These are phyloP conservation scores for Pseudomonodictys pantanalensis DNA, from an alignment of 495 filamentous ascomycete genomes.

Conservation along the genomic window DNA sequence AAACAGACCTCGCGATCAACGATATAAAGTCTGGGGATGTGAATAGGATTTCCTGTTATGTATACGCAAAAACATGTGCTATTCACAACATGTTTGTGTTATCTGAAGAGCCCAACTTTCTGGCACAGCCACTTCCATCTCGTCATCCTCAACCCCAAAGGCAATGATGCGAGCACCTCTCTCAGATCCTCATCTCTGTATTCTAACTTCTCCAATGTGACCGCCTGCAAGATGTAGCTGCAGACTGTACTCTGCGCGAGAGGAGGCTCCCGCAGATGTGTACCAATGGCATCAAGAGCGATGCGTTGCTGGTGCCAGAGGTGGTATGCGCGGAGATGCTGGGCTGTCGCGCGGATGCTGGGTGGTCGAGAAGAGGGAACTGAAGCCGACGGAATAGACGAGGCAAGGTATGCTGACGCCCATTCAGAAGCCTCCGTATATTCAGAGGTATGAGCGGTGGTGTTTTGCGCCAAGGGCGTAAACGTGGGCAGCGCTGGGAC, in stretches of 20 bases:
- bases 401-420: constrained; percentile 23
- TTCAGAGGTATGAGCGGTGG: constrained; percentile 14
- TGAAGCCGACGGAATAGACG: constrained; percentile 15
- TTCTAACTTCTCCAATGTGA: constrained; percentile 31
- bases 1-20: too few relatives aligned
- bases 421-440: constrained; percentile 14
- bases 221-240: constrained; percentile 48
- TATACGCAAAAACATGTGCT: too few relatives aligned
- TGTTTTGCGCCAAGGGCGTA: background rate
- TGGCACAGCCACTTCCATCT: constrained; percentile 22
- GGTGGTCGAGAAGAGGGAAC: constrained; percentile 59
- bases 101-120: constrained; percentile 3
- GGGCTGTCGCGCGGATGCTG: constrained; percentile 75
- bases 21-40: too few relatives aligned
- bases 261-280: constrained; percentile 54
- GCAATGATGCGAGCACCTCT: constrained; percentile 26
- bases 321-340: constrained; percentile 57
- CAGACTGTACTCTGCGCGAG: constrained; percentile 50
- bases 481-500: background rate
- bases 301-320: constrained; percentile 56
- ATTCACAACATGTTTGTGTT: too few relatives aligned
- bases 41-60: too few relatives aligned
- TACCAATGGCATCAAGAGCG: constrained; percentile 46
- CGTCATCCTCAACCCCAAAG: constrained; percentile 12
- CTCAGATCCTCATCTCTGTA: constrained; percentile 23